phyloP scores from a whole-genome alignment of 805 yeast species.

The Kuraishia cidri region DNA sequence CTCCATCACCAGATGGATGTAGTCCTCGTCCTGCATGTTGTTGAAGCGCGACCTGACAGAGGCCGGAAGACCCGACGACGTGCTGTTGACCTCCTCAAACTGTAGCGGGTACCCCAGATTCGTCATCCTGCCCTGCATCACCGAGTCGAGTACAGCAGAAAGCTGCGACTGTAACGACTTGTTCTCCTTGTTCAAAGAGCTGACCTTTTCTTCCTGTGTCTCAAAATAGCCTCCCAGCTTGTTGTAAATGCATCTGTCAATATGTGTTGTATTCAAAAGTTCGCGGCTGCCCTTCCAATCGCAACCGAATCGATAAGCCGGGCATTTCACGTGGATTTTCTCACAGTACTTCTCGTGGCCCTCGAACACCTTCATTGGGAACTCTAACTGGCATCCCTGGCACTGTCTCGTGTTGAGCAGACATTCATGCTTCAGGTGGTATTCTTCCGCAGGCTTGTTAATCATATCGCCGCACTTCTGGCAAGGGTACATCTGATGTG shows the following conservation, averaged over 20 bases:
- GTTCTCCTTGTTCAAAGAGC: conserved; percentile 25
- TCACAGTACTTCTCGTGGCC: conserved; percentile 33
- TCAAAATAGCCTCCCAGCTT: conserved; percentile 17
- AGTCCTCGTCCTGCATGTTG: conserved; percentile 13
- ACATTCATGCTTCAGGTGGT: conserved; percentile 31
- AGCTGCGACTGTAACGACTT: conserved; percentile 30
- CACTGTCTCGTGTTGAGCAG: conserved; percentile 25
- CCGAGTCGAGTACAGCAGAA: conserved; percentile 33
- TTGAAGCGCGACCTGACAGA: conserved; percentile 4
- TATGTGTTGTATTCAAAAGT: conserved; percentile 16
- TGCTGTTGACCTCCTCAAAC: conserved; percentile 29
- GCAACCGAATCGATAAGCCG: conserved; percentile 40
- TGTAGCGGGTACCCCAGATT: conserved; percentile 39
- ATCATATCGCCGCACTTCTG: conserved; percentile 22
- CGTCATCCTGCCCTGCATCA: conserved; percentile 39
- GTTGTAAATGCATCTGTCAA: conserved; percentile 16
- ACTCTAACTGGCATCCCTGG: conserved; percentile 31
- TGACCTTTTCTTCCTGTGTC: conserved; percentile 17
- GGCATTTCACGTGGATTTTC: conserved; percentile 31
- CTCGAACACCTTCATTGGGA: conserved; percentile 25
- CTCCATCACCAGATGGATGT: conserved; percentile 25
- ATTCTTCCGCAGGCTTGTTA: conserved; percentile 17
- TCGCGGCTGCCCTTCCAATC: conserved; percentile 30
- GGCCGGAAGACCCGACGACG: background rate
- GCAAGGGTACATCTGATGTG: conserved; percentile 29